Base-by-base conservation (phyloP, 495 filamentous ascomycete species). In the Oleoguttula mirabilis region DNA sequence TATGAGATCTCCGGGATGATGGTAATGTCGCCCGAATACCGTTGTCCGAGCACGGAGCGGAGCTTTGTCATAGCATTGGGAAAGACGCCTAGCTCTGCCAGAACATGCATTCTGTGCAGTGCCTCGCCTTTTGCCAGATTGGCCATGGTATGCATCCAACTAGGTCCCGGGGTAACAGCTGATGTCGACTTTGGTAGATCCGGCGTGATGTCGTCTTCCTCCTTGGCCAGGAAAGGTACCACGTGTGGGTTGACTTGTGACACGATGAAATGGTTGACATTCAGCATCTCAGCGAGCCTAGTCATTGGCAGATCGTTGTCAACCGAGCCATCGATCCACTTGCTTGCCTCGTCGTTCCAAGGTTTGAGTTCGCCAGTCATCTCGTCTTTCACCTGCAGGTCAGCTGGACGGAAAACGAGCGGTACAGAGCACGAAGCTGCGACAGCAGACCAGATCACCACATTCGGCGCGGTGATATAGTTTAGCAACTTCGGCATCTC, bases 221-320 rank as follows among this genome's bases (percentile, higher is more conserved):
- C 44, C 21, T 36, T 32, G 14, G 34, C 62, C 14, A 94, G 66
- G 48, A 96, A 94, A 5, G 88, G 87, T 0, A 92, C 78, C 21
- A 95, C 82, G 51, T 95, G 88, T 1, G 88, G 88, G 54, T 94
- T 95, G 33, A 92, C 85, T 56, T 96, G 88, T 0, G 87, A 94
- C 22, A 94, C 88, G 55, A 96, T 94, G 56, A 94, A 94, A 56
- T 94, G 87, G 56, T 94, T 96, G 62, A 94, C 87, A 55, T 94
- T 94, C 63, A 94, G 94, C 82, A 94, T 88, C 51, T 94, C 88
- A 0, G 87, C 79, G 10, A 96, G 67, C 8, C 83, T 71, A 32
- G 78, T 86, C 82, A 94, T 94, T 16, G 88, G 88, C 2, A 96
- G 69, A 61, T 96, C 88, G 45, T 86, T 86, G 51, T 95, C 87